Conservation (phyloP, 192 early-diverging fungal species). For the Helicostylum pulchrum region DNA sequence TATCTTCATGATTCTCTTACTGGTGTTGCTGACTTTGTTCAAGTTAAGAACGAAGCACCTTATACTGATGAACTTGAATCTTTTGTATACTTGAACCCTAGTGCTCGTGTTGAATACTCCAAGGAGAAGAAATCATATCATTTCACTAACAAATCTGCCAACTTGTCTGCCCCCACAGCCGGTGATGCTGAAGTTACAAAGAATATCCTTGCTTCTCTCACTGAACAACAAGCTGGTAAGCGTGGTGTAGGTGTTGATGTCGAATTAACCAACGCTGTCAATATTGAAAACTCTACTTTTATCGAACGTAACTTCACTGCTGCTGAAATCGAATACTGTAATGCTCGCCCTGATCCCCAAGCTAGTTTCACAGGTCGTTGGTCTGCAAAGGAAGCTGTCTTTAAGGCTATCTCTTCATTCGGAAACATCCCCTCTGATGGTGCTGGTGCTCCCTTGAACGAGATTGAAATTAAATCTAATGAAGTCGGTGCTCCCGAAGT, state of each 20-base stretch:
- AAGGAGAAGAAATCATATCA: constrained; percentile 64
- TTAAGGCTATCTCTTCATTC: constrained; percentile 85
- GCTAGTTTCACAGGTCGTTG: constrained; percentile 90
- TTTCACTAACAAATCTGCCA: constrained; percentile 51
- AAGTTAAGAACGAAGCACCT: constrained; percentile 82
- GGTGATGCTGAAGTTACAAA: constrained; percentile 55
- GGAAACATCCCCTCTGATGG: constrained; percentile 72
- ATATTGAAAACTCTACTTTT: constrained; percentile 80
- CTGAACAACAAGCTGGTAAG: constrained; percentile 39
- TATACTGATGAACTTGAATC: constrained; percentile 80
- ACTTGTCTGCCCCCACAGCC: constrained; percentile 28
- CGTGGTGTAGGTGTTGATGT: constrained; percentile 85
- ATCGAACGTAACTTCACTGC: constrained; percentile 89
- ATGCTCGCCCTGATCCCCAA: constrained; percentile 62
- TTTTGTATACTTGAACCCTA: constrained; percentile 84
- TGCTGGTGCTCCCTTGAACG: constrained; percentile 79
- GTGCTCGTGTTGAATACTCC: constrained; percentile 79
- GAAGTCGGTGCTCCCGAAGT: constrained; percentile 78
- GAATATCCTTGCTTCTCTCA: constrained; percentile 47
- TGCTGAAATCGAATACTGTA: constrained; percentile 80
- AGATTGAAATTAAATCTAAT: constrained; percentile 80
- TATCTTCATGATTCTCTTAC: constrained; percentile 89
- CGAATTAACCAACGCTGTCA: constrained; percentile 79
- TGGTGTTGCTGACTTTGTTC: constrained; percentile 76
- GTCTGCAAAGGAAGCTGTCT: constrained; percentile 94